These are phyloP conservation scores for Aleurites moluccanus DNA, from an alignment of 441 rosid species.

Conservation along the genomic window DNA sequence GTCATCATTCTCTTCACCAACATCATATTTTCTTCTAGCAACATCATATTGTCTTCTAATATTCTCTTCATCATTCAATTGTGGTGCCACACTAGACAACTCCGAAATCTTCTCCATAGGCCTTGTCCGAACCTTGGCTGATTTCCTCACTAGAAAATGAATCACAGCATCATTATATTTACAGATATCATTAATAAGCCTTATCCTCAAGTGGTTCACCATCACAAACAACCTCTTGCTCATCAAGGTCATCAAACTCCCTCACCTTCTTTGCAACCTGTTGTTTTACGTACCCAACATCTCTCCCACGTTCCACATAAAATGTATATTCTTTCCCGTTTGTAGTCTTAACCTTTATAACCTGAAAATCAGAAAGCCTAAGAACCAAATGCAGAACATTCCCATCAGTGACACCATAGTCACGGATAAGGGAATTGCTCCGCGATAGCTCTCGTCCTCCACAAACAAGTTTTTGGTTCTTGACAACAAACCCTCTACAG, in stretches of 20 bases:
- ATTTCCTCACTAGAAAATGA: conserved; percentile 56
- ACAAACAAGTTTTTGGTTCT: conserved; percentile 74
- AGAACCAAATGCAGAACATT: conserved; percentile 78
- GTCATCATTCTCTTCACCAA: conserved; percentile 24
- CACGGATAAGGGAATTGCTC: conserved; percentile 67
- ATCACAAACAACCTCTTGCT: conserved; percentile 65
- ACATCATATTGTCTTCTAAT: conserved; percentile 21
- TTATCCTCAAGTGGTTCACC: conserved; percentile 67
- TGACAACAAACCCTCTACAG: conserved; percentile 64
- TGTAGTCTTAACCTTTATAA: conserved; percentile 57
- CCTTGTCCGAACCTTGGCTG: conserved; percentile 58
- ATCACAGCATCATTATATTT: conserved; percentile 44
- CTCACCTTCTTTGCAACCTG: conserved; percentile 60
- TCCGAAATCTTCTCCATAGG: conserved; percentile 71
- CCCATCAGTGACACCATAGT: conserved; percentile 72
- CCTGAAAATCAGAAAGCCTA: conserved; percentile 72
- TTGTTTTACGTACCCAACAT: conserved; percentile 71
- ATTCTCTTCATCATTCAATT: conserved; percentile 22
- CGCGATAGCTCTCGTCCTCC: conserved; percentile 71
- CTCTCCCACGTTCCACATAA: conserved; percentile 60
- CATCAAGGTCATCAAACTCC: conserved; percentile 50
- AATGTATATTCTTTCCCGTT: conserved; percentile 63
- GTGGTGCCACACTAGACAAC: conserved; percentile 57
- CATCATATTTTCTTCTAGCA: conserved; percentile 22
- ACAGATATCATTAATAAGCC: conserved; percentile 61